phyloP scores from a whole-genome alignment of 805 yeast species.

The Kazachstania bromeliacearum region DNA sequence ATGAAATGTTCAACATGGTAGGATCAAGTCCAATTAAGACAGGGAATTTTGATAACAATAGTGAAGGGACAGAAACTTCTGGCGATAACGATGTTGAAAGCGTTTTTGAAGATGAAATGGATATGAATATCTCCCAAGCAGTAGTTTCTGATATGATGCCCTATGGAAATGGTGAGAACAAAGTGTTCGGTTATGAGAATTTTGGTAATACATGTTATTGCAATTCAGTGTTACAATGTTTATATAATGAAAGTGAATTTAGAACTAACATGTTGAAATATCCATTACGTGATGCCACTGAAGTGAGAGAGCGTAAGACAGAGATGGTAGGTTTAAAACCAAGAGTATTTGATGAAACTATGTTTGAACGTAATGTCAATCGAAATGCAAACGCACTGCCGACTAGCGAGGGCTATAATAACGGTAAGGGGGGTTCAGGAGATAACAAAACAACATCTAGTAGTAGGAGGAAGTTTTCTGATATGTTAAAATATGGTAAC shows the following conservation, averaged over 20 bases:
- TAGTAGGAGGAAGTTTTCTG: conserved; percentile 1
- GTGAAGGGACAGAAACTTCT: too few species aligned
- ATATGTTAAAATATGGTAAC: conserved; percentile 1
- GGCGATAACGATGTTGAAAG: neutral
- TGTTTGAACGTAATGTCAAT: conserved; percentile 1
- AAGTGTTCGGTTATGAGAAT: conserved; percentile 72
- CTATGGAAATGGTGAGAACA: conserved; percentile 59
- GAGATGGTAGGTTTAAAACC: conserved; percentile 30
- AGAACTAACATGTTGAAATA: conserved; percentile 44
- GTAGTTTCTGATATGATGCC: conserved; percentile 27
- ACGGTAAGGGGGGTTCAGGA: neutral
- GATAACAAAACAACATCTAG: conserved; percentile 1
- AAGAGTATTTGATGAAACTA: conserved; percentile 4
- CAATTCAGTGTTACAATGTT: conserved; percentile 82
- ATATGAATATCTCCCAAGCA: too few species aligned
- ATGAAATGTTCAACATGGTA: neutral
- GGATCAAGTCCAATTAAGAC: neutral
- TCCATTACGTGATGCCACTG: conserved; percentile 32
- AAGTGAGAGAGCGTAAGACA: conserved; percentile 31
- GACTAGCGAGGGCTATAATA: neutral
- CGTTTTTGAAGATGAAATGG: neutral
- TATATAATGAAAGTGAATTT: conserved; percentile 64
- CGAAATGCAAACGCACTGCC: neutral
- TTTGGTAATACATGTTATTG: conserved; percentile 91
- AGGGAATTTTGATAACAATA: too few species aligned